A percentile compares a stretch with the other conserved stretches of the same genome.
These are phyloP conservation scores for Eremothecium gossypii DNA, from an alignment of 1,139 yeast species.

Conservation along the genomic window DNA sequence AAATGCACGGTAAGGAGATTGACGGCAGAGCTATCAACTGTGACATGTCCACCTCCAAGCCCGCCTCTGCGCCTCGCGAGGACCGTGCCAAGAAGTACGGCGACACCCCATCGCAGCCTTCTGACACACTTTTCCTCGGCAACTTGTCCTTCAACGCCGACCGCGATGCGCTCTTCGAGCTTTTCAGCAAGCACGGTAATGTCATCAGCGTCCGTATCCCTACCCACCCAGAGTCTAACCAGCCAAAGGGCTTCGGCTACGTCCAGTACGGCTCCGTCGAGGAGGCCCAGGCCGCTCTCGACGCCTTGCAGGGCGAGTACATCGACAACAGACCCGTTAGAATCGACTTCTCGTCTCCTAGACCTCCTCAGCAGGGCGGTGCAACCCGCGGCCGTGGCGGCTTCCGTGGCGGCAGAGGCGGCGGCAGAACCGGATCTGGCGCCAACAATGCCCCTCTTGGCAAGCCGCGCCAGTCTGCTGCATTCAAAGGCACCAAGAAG, in stretches of 20 bases:
- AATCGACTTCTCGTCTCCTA: slow-evolving; percentile 90
- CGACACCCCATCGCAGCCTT: slow-evolving; percentile 82
- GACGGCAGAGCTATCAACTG: slow-evolving; percentile 96
- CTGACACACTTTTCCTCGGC: slow-evolving; percentile 93
- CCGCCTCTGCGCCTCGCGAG: slow-evolving; percentile 42
- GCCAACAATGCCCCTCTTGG: slow-evolving; percentile 52
- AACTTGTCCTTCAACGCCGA: slow-evolving; percentile 85
- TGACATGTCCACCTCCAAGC: slow-evolving; percentile 84
- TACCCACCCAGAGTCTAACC: slow-evolving; percentile 97
- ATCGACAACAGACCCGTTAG: slow-evolving; percentile 91
- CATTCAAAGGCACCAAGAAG: slow-evolving; percentile 68
- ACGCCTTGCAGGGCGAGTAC: slow-evolving; percentile 79
- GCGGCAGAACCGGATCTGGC: slow-evolving; percentile 35
- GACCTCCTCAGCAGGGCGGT: slow-evolving; percentile 41
- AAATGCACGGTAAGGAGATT: slow-evolving; percentile 84
- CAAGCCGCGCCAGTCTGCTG: slow-evolving; percentile 33
- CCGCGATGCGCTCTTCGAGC: slow-evolving; percentile 64
- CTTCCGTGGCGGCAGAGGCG: slow-evolving; percentile 38
- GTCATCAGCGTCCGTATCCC: slow-evolving; percentile 89
- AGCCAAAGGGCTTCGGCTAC: slow-evolving; percentile 98
- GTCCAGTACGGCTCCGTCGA: slow-evolving; percentile 82
- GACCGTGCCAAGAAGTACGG: slow-evolving; percentile 87
- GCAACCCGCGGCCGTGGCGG: slow-evolving; percentile 35
- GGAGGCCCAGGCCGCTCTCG: slow-evolving; percentile 84
- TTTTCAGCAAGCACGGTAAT: slow-evolving; percentile 69